Evolutionary conservation across 208 protist species (phyloP).

Genomic region (Acanthamoeba royreba): DNA sequence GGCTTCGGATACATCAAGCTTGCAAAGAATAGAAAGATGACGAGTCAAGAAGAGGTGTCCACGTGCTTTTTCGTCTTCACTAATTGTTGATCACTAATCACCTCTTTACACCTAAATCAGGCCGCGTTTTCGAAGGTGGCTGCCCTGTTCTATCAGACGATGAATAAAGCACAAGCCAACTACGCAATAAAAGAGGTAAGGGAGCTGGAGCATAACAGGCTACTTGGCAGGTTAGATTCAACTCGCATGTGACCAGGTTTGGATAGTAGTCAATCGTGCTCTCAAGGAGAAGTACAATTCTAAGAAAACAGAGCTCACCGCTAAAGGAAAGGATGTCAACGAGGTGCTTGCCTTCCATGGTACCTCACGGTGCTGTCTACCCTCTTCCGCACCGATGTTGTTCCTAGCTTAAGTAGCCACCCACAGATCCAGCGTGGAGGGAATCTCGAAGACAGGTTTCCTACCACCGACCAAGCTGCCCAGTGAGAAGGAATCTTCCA

Average conservation of each 20-base stretch:
- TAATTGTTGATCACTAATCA: no score
- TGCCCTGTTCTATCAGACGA: slow-evolving; percentile 49
- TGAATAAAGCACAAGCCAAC: slow-evolving; percentile 51
- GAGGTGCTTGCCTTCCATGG: slow-evolving; percentile 42
- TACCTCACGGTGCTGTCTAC: neutral
- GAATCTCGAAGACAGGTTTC: slow-evolving; percentile 44
- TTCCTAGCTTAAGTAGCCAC: no score
- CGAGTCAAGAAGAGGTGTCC: neutral
- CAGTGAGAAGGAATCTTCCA: neutral
- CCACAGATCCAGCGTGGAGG: neutral
- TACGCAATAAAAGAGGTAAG: neutral
- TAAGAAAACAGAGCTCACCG: neutral
- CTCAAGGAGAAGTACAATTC: slow-evolving; percentile 22
- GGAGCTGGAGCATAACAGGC: no score
- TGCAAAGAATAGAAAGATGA: neutral
- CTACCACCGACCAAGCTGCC: slow-evolving; percentile 40
- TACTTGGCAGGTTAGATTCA: neutral
- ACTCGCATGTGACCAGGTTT: neutral
- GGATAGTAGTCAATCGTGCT: slow-evolving; percentile 18
- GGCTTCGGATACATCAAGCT: slow-evolving; percentile 10
- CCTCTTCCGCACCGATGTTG: no score
- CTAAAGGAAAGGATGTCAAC: neutral
- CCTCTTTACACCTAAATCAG: neutral
- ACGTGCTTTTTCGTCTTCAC: no score
- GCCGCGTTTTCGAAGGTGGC: neutral